Base-by-base conservation (phyloP, 257 asterid genomes). In the Solanum gandarillasii region DNA sequence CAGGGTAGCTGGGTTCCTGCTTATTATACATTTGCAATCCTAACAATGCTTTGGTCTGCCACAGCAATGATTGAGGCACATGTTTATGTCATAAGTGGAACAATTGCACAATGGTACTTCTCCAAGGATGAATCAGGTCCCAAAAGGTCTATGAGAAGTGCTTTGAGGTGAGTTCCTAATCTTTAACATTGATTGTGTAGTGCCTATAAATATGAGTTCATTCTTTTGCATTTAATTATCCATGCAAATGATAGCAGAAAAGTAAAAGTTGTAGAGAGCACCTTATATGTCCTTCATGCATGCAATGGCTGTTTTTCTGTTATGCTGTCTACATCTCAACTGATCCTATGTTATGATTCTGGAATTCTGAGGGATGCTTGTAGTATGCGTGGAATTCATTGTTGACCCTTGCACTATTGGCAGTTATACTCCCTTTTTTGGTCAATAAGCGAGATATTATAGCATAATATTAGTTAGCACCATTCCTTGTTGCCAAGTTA, bases 1-100 rank as follows among this genome's bases (percentile, higher is more conserved):
- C 94, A 92, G 93, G 97, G 94, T 87, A 91, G 92, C n/a, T 97
- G 99, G 99, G 99, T 97, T 89, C 98, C 99, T 1, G 98, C 98
- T 55, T 97, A 95, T 82, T 95, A 93, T 86, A 84, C 98, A 2
- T 88, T 97, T 88, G 99, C 98, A 3, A 93, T 97, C 90, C 90
- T 97, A 91, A 96, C 99, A 3, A 93, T 97, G 99, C 60, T 97
- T 89, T 97, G 99, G 99, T 97, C 98, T 87, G 96, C 98, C 35
- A 76, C 99, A 18, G 91, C 94, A 36, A 92, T 97, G 98, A 92
- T 97, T 70, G 99, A 97, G 93, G 96, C 96, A 93, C 98, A 96
- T 81, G 98, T 93, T n/a, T 97, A 93, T 91, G 97, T 96, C 75
- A 94, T 97, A 32, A 95, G 99, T 89, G 98, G 96, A 52, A 93